Evolutionary conservation across 768 basidiomycete species (phyloP).

Genomic region (Mycena kentingensis): DNA sequence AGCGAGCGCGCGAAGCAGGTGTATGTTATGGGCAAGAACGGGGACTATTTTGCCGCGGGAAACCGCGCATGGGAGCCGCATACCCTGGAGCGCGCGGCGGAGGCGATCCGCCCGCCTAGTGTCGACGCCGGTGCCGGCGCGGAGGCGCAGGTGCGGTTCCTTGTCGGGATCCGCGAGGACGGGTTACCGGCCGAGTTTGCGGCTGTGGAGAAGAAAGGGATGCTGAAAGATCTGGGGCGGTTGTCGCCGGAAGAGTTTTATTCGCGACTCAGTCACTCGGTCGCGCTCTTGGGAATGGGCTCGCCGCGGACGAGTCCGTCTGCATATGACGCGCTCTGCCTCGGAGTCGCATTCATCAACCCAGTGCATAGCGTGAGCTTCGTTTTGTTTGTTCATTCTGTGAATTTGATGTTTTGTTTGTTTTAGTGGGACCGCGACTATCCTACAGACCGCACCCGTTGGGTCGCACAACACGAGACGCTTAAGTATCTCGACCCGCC

Average conservation of each 20-base stretch:
- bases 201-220: not conserved
- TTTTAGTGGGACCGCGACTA: constrained; percentile 29
- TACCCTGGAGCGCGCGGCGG: not conserved
- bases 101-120: too few relatives aligned
- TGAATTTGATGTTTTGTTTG: constrained; percentile 20
- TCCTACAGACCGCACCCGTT: constrained; percentile 27
- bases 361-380: constrained; percentile 24
- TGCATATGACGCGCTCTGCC: constrained; percentile 23
- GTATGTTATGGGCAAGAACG: constrained; percentile 5
- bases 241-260: not conserved
- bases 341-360: constrained; percentile 37
- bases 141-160: not conserved
- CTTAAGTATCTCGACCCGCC: constrained; percentile 32
- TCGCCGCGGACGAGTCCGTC: not conserved
- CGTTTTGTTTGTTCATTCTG: constrained; percentile 15
- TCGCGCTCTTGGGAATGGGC: constrained; percentile 1
- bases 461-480: constrained; percentile 34
- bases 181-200: not conserved
- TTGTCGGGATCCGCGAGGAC: not conserved
- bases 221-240: not conserved
- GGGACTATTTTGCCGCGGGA: not conserved
- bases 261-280: not conserved
- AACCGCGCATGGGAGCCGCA: constrained; percentile 1
- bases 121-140: not conserved
- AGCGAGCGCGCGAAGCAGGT: not conserved